phyloP scores from a whole-genome alignment of 257 asterid genomes.

The Eucommia ulmoides region DNA sequence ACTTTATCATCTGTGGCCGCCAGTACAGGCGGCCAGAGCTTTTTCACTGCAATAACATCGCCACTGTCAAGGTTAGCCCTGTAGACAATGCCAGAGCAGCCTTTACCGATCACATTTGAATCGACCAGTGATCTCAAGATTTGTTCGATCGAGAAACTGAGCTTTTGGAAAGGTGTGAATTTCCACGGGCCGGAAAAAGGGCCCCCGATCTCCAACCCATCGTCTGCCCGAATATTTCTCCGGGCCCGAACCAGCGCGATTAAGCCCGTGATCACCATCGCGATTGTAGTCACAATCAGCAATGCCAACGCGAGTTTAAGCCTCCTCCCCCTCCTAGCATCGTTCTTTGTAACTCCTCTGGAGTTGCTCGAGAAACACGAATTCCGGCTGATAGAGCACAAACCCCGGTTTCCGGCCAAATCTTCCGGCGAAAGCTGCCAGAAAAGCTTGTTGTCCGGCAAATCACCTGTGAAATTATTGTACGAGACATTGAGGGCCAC shows the following conservation, averaged over 20 bases:
- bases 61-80: constrained; percentile 28
- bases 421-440: constrained; percentile 25
- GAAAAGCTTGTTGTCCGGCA: constrained; percentile 34
- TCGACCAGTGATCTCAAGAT: constrained; percentile 33
- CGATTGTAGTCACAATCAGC: constrained; percentile 25
- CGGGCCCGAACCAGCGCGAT: constrained; percentile 27
- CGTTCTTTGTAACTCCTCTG: constrained; percentile 5
- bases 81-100: constrained; percentile 37
- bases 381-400: constrained; percentile 19
- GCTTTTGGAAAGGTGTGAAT: constrained; percentile 38
- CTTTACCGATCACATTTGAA: constrained; percentile 34
- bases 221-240: constrained; percentile 19
- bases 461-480: constrained; percentile 32
- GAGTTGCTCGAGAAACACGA: constrained; percentile 17
- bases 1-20: constrained; percentile 18
- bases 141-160: constrained; percentile 26
- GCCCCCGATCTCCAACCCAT: constrained; percentile 34
- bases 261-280: constrained; percentile 28
- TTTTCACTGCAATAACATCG: constrained; percentile 31
- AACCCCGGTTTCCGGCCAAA: constrained; percentile 25
- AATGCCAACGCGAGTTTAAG: constrained; percentile 27
- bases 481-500: constrained; percentile 24
- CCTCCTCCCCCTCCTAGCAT: constrained; percentile 17
- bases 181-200: constrained; percentile 45
- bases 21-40: constrained; percentile 29